Conservation (phyloP, 2,329 filamentous ascomycete genomes). For the Aspergillus persii region DNA sequence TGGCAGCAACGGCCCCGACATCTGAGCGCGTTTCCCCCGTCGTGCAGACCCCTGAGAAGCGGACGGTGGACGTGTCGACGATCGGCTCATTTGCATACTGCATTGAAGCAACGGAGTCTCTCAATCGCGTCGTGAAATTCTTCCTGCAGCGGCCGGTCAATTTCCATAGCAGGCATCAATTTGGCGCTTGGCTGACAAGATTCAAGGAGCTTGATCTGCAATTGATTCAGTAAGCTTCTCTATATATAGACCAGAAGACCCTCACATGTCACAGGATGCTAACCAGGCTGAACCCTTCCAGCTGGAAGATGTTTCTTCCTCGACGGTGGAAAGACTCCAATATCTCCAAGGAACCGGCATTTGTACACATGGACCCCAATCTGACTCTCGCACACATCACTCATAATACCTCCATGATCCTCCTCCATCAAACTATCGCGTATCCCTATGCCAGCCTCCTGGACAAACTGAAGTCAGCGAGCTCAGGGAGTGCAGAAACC, state of each 20-base stretch:
- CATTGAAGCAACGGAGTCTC: constrained; percentile 48
- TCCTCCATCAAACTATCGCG: constrained; percentile 51
- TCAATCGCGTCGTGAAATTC: constrained; percentile 46
- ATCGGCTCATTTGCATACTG: constrained; percentile 50
- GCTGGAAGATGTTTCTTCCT: constrained; percentile 48
- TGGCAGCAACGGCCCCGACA: neutral
- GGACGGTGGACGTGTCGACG: constrained; percentile 36
- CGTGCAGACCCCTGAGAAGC: constrained; percentile 8
- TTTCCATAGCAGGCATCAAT: constrained; percentile 38
- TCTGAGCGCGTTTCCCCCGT: neutral
- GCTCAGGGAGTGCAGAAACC: constrained; percentile 49
- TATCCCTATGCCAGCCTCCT: constrained; percentile 39
- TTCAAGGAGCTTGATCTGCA: constrained; percentile 51
- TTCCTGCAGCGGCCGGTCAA: constrained; percentile 48
- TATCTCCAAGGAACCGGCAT: constrained; percentile 11
- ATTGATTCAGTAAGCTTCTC: constrained; percentile 34
- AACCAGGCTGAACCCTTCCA: too few species aligned
- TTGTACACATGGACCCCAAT: constrained; percentile 47
- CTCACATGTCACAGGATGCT: too few species aligned
- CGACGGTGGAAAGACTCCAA: constrained; percentile 40
- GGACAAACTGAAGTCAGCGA: constrained; percentile 41
- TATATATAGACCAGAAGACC: too few species aligned
- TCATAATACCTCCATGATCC: constrained; percentile 52
- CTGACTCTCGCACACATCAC: constrained; percentile 51
- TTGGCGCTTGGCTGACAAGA: constrained; percentile 46